Percentiles rank a stretch among this genome's conserved stretches.
phyloP scores from a whole-genome alignment of 305 asterid species.

The Solanum hybrid region DNA sequence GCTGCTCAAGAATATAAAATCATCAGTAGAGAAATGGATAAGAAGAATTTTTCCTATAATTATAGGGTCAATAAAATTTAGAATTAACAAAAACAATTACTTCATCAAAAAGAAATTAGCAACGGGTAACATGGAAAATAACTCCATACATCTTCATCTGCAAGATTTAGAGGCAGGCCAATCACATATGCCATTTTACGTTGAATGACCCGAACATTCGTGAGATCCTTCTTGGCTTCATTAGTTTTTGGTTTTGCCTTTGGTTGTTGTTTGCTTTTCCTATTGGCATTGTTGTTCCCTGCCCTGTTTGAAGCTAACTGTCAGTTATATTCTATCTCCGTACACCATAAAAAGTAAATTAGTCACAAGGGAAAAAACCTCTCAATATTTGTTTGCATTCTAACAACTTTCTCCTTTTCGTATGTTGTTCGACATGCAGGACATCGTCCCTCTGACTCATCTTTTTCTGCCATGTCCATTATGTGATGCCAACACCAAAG shows the following conservation, averaged over 20 bases:
- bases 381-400: slow-evolving; percentile 62
- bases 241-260: slow-evolving; percentile 69
- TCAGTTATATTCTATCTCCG: slow-evolving; percentile 8
- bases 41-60: background rate
- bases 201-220: slow-evolving; percentile 89
- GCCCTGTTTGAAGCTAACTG: slow-evolving; percentile 31
- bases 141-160: slow-evolving; percentile 79
- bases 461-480: slow-evolving; percentile 95
- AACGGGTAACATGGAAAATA: slow-evolving; percentile 4
- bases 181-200: slow-evolving; percentile 92
- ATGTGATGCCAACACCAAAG: slow-evolving; percentile 99
- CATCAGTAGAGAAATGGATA: background rate
- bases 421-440: slow-evolving; percentile 87
- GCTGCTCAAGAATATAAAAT: slow-evolving; percentile 32
- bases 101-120: slow-evolving; percentile 7
- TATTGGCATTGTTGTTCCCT: slow-evolving; percentile 39
- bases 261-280: slow-evolving; percentile 60
- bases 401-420: slow-evolving; percentile 82
- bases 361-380: slow-evolving; percentile 33
- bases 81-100: slow-evolving; percentile 5
- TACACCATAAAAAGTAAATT: slow-evolving; percentile 9
- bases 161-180: slow-evolving; percentile 84
- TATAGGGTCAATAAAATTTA: slow-evolving; percentile 9
- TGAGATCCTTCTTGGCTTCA: slow-evolving; percentile 82
- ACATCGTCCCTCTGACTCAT: slow-evolving; percentile 81